Base-by-base conservation (phyloP, 2,329 filamentous ascomycete genomes). In the Camptophora hylomeconis region DNA sequence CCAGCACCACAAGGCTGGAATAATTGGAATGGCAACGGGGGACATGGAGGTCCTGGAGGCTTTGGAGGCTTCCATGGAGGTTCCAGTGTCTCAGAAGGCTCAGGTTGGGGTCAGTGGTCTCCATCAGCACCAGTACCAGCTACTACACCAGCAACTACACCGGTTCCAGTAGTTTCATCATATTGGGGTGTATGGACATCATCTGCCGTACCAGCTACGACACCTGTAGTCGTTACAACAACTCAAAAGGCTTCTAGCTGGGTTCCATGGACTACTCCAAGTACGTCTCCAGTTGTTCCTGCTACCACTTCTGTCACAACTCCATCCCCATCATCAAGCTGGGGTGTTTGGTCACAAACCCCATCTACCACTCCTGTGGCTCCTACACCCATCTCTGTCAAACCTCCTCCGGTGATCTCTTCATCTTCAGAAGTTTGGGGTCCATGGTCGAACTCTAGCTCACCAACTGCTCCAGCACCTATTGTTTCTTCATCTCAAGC, bases 1-100 rank as follows among this genome's bases (percentile, higher is more conserved):
- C 39, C 41, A 24, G 31, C 31, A 14, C 26, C 31, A 8, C 26
- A 20, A 20, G 76, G 89, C 8, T 17, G 31, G 8, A 10, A n/a
- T 14, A 23, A 25, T 21, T 20, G 29, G 8, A 17, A 20, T 6
- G 19, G 19, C 18, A 7, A 20, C 13, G 27, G 27, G 3, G 27
- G 27, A 11, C 27, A 29, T 8, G 35, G 37, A 20, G 31, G 29
- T 8, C 14, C 12, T 12, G 20, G 20, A 10, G 10, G 11, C 5
- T 20, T 17, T 17, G 29, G 22, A 6, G 29, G 29, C 18, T 18
- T 17, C 11, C 11, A 21, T 15, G 29, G 30, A 16, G 28, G 24
- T 25, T 19, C 16, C 5, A 34, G 41, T 28, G 37, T 38, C 37
- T 17, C 35, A 28, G 22, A 26, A 23, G 23, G 32, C 30, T 24